phyloP scores from a whole-genome alignment of 2,329 filamentous ascomycete genomes.

The Pseudocercospora musae region DNA sequence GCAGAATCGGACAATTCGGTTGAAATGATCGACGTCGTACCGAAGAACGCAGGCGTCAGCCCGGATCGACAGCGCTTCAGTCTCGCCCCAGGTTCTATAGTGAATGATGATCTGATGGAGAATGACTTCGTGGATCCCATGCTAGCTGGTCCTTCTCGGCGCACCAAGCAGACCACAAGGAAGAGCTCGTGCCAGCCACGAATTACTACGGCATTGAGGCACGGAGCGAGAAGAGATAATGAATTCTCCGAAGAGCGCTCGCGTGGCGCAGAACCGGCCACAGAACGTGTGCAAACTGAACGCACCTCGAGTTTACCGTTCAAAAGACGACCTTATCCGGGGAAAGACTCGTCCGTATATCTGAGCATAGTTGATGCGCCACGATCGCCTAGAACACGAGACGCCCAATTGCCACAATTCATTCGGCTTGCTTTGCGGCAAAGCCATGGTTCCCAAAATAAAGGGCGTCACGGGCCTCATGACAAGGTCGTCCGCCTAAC shows the following conservation, averaged over 20 bases:
- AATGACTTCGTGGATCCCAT: slow-evolving; percentile 45
- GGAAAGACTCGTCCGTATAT: slow-evolving; percentile 21
- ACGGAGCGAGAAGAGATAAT: not conserved
- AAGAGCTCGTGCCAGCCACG: slow-evolving; percentile 37
- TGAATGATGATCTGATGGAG: slow-evolving; percentile 43
- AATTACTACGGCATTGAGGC: slow-evolving; percentile 36
- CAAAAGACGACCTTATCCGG: not conserved
- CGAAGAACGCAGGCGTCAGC: slow-evolving; percentile 15
- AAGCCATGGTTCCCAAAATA: slow-evolving; percentile 47
- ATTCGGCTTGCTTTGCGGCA: slow-evolving; percentile 55
- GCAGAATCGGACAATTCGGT: slow-evolving; percentile 17
- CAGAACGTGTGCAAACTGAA: not conserved
- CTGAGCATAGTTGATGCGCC: slow-evolving; percentile 52
- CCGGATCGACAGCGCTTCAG: slow-evolving; percentile 5
- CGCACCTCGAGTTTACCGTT: not conserved
- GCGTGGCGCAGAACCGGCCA: slow-evolving; percentile 2
- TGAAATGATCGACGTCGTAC: not conserved
- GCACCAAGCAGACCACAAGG: slow-evolving; percentile 15
- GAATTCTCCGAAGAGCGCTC: slow-evolving; percentile 26
- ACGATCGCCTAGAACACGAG: slow-evolving; percentile 34
- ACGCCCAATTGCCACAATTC: slow-evolving; percentile 46
- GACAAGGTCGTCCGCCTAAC: slow-evolving; percentile 53
- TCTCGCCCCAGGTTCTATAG: slow-evolving; percentile 8
- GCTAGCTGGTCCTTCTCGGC: slow-evolving; percentile 28
- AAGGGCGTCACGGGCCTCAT: slow-evolving; percentile 51